Percentiles rank a stretch among this genome's conserved stretches.
phyloP scores from a whole-genome alignment of 768 basidiomycete genomes.

The Tulasnella sp. region DNA sequence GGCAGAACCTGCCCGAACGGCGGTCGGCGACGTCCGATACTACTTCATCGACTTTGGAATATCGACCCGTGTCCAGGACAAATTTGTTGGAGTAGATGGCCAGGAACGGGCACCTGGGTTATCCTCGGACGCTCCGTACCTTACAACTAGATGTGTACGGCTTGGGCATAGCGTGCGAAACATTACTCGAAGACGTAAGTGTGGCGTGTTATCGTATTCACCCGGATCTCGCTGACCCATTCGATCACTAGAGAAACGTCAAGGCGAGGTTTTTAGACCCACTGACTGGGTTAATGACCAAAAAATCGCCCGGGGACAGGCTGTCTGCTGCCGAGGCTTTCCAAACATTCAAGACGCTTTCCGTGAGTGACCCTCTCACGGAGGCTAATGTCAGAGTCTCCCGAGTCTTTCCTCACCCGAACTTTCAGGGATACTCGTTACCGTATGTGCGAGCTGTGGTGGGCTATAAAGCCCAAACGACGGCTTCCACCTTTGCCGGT shows the following conservation, averaged over 20 bases:
- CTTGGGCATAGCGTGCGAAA: neutral
- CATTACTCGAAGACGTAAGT: neutral
- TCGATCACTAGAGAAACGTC: neutral
- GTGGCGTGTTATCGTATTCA: neutral
- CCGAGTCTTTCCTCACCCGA: neutral
- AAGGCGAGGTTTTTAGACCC: neutral
- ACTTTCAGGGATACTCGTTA: neutral
- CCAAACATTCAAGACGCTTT: neutral
- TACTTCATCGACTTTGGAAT: constrained; percentile 10
- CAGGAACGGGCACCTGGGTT: constrained; percentile 2
- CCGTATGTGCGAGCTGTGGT: neutral
- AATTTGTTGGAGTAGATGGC: neutral
- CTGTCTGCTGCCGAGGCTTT: neutral
- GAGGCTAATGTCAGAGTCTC: neutral
- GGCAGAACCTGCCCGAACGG: neutral
- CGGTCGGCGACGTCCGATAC: neutral
- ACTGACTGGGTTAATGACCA: neutral
- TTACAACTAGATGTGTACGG: constrained; percentile 2
- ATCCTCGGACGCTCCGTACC: neutral
- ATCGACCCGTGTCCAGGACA: neutral
- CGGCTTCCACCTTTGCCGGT: too few species aligned
- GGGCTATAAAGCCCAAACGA: neutral
- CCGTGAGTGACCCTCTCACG: neutral
- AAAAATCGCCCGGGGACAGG: neutral
- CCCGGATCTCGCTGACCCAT: neutral